phyloP scores from a whole-genome alignment of 352 stramenopile species.

The Globisporangium cylindrosporum region DNA sequence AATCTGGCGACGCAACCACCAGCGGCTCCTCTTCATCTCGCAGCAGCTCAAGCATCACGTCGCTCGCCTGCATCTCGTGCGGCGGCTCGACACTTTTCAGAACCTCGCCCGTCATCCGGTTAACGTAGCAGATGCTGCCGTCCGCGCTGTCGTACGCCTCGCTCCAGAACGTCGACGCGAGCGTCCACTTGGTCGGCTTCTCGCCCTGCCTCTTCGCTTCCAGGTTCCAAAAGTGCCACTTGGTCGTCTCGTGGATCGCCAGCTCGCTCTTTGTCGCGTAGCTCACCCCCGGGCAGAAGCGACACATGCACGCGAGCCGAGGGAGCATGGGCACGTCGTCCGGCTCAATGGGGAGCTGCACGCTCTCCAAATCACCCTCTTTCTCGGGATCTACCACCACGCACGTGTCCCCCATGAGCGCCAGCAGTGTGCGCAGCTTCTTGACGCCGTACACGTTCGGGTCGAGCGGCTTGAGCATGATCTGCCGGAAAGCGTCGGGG shows the following conservation, averaged over 20 bases:
- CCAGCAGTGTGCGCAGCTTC: slow-evolving; percentile 67
- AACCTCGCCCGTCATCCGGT: slow-evolving; percentile 65
- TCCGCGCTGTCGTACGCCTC: slow-evolving; percentile 68
- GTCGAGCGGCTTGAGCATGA: slow-evolving; percentile 70
- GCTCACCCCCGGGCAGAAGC: slow-evolving; percentile 59
- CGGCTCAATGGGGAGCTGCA: slow-evolving; percentile 49
- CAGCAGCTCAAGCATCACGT: slow-evolving; percentile 69
- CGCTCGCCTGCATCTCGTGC: slow-evolving; percentile 62
- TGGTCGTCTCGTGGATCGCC: slow-evolving; percentile 60
- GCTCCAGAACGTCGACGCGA: slow-evolving; percentile 66
- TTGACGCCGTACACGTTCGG: slow-evolving; percentile 62
- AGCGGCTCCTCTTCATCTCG: slow-evolving; percentile 18
- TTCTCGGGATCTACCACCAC: slow-evolving; percentile 40
- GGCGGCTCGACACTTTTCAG: slow-evolving; percentile 46
- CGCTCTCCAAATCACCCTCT: slow-evolving; percentile 56
- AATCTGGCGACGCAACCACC: background rate
- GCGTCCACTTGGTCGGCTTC: slow-evolving; percentile 44
- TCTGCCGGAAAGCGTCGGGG: slow-evolving; percentile 41
- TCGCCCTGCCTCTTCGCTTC: slow-evolving; percentile 34
- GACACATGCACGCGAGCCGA: slow-evolving; percentile 53
- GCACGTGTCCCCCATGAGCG: slow-evolving; percentile 56
- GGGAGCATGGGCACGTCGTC: slow-evolving; percentile 44
- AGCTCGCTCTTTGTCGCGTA: slow-evolving; percentile 63
- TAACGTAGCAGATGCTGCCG: slow-evolving; percentile 66
- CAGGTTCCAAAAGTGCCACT: slow-evolving; percentile 80